Percentiles rank a stretch among this genome's conserved stretches.
Conservation (phyloP, 169 alveolate species). For the Cryptosporidium baileyi region DNA sequence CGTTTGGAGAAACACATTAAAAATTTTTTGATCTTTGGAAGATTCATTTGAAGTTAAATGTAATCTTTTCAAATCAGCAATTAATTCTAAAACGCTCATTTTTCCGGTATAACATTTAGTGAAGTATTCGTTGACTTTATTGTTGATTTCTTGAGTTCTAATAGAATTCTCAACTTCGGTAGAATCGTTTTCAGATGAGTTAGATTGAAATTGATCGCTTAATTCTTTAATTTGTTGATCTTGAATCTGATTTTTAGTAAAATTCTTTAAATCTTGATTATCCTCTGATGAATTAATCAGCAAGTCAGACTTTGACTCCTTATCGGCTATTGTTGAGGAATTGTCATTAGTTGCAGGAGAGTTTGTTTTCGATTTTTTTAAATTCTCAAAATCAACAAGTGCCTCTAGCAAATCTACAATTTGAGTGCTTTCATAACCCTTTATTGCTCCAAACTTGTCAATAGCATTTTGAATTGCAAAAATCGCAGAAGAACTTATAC, state of each 20-base stretch:
- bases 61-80: background rate
- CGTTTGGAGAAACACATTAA: slow-evolving; percentile 73
- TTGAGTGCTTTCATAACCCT: slow-evolving; percentile 17
- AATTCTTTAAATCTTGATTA: background rate
- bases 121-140: slow-evolving; percentile 16
- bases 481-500: slow-evolving; percentile 30
- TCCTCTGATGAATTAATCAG: background rate
- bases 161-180: background rate
- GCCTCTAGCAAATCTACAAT: slow-evolving; percentile 16
- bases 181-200: background rate
- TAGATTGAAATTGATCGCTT: background rate
- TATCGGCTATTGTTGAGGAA: background rate
- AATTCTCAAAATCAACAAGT: slow-evolving; percentile 31
- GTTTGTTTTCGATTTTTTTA: background rate
- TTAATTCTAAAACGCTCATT: background rate
- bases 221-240: background rate
- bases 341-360: background rate
- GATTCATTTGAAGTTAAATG: slow-evolving; percentile 1
- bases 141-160: background rate
- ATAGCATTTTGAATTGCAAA: slow-evolving; percentile 17
- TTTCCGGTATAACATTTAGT: slow-evolving; percentile 42
- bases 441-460: background rate
- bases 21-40: background rate
- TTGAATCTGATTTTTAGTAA: background rate
- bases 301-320: background rate